Base-by-base conservation (phyloP, 306 rosid species). In the Vachellia pachyceras region DNA sequence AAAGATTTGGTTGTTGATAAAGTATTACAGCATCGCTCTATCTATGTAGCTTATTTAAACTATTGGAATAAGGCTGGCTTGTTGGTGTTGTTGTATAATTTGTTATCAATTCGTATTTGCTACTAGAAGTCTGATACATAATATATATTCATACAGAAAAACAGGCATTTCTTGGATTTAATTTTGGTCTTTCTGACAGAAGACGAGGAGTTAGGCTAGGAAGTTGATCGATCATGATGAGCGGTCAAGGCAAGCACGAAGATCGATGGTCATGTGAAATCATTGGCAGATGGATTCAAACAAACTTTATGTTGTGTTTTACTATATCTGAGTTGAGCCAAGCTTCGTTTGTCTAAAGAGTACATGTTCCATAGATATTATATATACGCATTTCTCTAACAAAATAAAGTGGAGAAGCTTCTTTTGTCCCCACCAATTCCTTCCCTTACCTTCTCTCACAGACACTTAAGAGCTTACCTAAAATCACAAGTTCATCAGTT, bases 381-480 rank as follows among this genome's bases (percentile, higher is more conserved):
- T 20, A 55, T 55, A 55, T 55, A 3, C 33, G 8, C 8, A 20
- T 55, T 55, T 33, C 69, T 75, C 86, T 74, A 77, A 69, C 78
- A 80, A 86, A 89, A 87, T 72, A 86, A 80, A 79, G 85, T 79
- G 69, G 84, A 85, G 90, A 89, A 89, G 88, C 91, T 91, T 89
- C 92, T 89, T 91, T 86, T 86, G 90, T 86, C 81, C 88, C 90
- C 84, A 36, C 90, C 84, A 36, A 18, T 35, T 15, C 45, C 85
- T 72, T 81, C 63, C 52, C 64, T 71, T 67, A 74, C 73, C 54
- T 78, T 17, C 25, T 15, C 77, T 74, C 71, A 45, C 77, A 22
- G 67, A 67, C 41, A 40, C 66, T 54, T 2, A 67, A 33, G 81
- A 81, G 76, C 29, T 64, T 75, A 44, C 39, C 13, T 2, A 64